Evolutionary conservation across 805 yeast species (phyloP).

Genomic region (Barnettozyma sp.): DNA sequence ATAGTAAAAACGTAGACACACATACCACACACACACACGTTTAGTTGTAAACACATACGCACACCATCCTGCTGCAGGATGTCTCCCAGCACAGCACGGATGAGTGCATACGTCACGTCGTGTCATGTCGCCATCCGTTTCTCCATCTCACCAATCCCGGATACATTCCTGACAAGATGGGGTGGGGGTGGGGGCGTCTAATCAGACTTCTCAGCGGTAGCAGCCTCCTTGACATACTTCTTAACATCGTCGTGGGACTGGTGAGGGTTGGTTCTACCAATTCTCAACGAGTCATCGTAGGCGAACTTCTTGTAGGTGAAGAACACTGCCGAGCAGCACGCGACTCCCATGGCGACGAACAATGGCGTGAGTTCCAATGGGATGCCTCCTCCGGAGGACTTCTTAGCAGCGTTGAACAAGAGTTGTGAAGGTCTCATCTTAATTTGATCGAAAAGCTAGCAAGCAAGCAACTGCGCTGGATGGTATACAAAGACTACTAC

Average conservation of each 20-base stretch:
- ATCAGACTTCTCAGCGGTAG: slow-evolving; percentile 12
- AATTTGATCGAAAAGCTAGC: too few species aligned
- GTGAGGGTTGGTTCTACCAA: slow-evolving; percentile 42
- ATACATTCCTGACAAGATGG: neutral
- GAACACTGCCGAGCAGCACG: slow-evolving; percentile 41
- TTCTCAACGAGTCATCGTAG: slow-evolving; percentile 42
- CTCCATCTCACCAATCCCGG: neutral
- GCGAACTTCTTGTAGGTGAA: slow-evolving; percentile 46
- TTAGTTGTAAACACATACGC: too few species aligned
- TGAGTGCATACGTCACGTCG: too few species aligned
- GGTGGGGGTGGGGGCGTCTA: too few species aligned
- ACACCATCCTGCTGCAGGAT: too few species aligned
- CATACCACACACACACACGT: too few species aligned
- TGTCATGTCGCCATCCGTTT: too few species aligned
- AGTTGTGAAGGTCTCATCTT: slow-evolving; percentile 45
- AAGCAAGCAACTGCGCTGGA: too few species aligned
- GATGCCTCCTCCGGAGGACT: slow-evolving; percentile 29
- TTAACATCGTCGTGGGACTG: slow-evolving; percentile 19
- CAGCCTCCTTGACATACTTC: slow-evolving; percentile 22
- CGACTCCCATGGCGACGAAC: slow-evolving; percentile 50
- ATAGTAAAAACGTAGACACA: too few species aligned
- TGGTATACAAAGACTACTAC: too few species aligned
- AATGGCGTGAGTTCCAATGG: slow-evolving; percentile 57
- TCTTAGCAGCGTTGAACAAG: slow-evolving; percentile 38
- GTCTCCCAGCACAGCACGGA: too few species aligned